These are phyloP conservation scores for Arachis stenosperma DNA, from an alignment of 306 rosid genomes.

Conservation along the genomic window DNA sequence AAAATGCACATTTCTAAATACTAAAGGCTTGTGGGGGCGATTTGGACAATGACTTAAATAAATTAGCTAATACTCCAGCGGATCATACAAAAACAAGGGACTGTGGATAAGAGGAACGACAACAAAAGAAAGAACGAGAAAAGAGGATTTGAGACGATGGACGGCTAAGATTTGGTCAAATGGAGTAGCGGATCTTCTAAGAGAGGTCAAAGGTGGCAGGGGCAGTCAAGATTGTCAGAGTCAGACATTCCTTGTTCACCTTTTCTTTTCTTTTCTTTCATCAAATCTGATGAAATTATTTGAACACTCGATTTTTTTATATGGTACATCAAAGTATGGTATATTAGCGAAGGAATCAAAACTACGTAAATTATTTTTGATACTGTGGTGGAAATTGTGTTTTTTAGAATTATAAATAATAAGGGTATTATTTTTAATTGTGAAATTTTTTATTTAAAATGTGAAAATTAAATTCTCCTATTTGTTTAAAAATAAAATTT, in stretches of 20 bases:
- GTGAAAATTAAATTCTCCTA: too few species aligned
- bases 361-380: too few species aligned
- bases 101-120: neutral
- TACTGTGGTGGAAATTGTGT: too few species aligned
- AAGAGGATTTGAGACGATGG: conserved; percentile 24
- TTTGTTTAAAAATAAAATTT: too few species aligned
- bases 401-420: too few species aligned
- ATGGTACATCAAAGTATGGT: neutral
- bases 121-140: neutral
- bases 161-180: conserved; percentile 72
- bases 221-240: conserved; percentile 56
- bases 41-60: neutral
- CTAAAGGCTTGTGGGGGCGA: conserved; percentile 5
- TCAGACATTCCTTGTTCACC: conserved; percentile 54
- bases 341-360: too few species aligned
- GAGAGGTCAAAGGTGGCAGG: conserved; percentile 30
- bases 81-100: neutral
- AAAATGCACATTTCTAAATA: too few species aligned
- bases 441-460: too few species aligned
- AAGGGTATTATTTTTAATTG: too few species aligned
- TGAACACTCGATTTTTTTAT: neutral
- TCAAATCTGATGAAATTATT: neutral
- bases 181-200: conserved; percentile 45
- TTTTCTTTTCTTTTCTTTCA: conserved; percentile 44
- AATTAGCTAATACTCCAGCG: too few species aligned